Percentiles rank a stretch among this genome's conserved stretches.
Evolutionary conservation across 2,329 filamentous ascomycete genomes (phyloP).

Genomic region (Talaromyces rugulosus): DNA sequence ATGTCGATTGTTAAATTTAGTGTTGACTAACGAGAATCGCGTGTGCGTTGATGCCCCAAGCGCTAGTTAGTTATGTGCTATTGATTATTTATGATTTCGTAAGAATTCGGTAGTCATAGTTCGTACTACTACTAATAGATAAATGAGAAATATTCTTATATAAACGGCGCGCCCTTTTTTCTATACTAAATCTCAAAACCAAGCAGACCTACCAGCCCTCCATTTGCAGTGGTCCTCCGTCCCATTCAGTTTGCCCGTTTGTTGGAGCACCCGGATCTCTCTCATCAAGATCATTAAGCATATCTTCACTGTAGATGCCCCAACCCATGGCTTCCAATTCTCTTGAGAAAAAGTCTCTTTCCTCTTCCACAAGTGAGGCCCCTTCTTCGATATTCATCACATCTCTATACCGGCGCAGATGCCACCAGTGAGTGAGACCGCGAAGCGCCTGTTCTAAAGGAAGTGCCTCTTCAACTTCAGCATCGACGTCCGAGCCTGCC

Average conservation of each 20-base stretch:
- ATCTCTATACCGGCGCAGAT: conserved; percentile 75
- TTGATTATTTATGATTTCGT: not conserved
- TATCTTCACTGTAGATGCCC: conserved; percentile 38
- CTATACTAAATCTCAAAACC: not conserved
- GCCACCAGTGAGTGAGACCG: conserved; percentile 91
- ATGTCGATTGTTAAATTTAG: no score
- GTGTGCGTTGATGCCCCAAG: no score
- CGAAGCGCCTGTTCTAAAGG: conserved; percentile 87
- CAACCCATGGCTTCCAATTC: conserved; percentile 69
- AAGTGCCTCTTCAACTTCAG: conserved; percentile 86
- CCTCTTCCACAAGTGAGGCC: conserved; percentile 60
- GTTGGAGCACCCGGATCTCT: conserved; percentile 21
- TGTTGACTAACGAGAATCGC: no score
- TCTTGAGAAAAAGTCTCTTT: conserved; percentile 73
- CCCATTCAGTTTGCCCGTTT: conserved; percentile 31
- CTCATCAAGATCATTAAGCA: conserved; percentile 25
- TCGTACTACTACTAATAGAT: not conserved
- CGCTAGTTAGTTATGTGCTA: not conserved
- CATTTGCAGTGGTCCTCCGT: conserved; percentile 32
- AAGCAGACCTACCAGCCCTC: conserved; percentile 24
- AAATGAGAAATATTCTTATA: not conserved
- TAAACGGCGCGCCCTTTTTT: not conserved
- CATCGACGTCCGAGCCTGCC: conserved; percentile 81
- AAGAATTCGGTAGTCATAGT: no score
- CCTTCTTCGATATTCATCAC: conserved; percentile 57